Percentiles rank a stretch among this genome's conserved stretches.
Evolutionary conservation across 164 flowering plant species (phyloP).

Genomic region (Annona cherimola): DNA sequence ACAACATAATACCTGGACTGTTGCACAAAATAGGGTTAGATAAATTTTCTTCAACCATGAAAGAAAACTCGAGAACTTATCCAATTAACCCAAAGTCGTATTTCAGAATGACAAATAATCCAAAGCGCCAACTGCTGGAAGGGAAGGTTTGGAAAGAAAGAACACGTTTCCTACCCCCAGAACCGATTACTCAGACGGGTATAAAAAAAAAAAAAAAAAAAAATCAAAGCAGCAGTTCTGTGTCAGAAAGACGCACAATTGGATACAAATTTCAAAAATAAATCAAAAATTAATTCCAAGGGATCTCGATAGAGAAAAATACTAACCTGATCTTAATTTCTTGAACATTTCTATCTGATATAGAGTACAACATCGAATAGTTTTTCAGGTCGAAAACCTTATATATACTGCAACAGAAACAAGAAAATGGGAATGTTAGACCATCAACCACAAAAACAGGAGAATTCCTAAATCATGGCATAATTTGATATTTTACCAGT

Average conservation of each 20-base stretch:
- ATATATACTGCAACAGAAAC: slow-evolving; percentile 49
- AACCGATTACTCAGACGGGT: too few relatives aligned
- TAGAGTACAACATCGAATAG: slow-evolving; percentile 87
- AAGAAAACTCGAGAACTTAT: not conserved
- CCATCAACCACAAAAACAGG: not conserved
- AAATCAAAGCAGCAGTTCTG: too few relatives aligned
- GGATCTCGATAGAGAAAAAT: not conserved
- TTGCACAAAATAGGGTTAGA: slow-evolving; percentile 7
- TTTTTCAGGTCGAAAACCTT: slow-evolving; percentile 94
- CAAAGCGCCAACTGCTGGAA: not conserved
- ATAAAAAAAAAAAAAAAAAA: too few relatives aligned
- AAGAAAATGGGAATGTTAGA: slow-evolving; percentile 7
- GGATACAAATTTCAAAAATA: not conserved
- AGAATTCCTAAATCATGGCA: not conserved
- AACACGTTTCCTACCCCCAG: too few relatives aligned
- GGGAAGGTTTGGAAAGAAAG: too few relatives aligned
- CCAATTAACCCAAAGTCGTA: not conserved
- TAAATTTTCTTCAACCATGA: not conserved
- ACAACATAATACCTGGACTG: slow-evolving; percentile 93
- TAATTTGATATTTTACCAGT: slow-evolving; percentile 35
- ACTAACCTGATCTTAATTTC: slow-evolving; percentile 93
- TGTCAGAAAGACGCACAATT: too few relatives aligned
- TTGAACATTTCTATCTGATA: slow-evolving; percentile 85
- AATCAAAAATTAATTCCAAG: not conserved
- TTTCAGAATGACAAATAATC: not conserved